These are phyloP conservation scores for Juglanconis oblonga DNA, from an alignment of 2,329 filamentous ascomycete species.

Conservation along the genomic window DNA sequence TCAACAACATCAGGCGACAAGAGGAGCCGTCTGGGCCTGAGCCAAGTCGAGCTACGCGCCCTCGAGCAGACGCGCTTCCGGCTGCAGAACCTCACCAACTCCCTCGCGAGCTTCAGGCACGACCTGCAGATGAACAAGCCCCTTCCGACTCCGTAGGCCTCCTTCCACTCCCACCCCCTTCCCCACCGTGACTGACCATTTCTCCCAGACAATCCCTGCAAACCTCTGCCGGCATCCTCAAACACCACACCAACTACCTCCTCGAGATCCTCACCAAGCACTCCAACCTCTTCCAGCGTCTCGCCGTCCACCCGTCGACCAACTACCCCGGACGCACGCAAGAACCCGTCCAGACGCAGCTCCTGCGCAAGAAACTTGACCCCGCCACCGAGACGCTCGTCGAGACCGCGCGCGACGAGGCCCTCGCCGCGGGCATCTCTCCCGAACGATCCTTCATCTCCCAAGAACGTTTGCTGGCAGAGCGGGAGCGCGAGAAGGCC, in stretches of 20 bases:
- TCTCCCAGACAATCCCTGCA: conserved; percentile 63
- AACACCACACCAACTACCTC: conserved; percentile 66
- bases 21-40: conserved; percentile 43
- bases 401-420: conserved; percentile 55
- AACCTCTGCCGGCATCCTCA: conserved; percentile 68
- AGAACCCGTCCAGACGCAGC: conserved; percentile 61
- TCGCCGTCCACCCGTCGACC: conserved; percentile 73
- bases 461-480: conserved; percentile 53
- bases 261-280: conserved; percentile 64
- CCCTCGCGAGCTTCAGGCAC: conserved; percentile 60
- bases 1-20: not conserved
- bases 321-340: conserved; percentile 70
- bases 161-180: not conserved
- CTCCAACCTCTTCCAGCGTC: conserved; percentile 62
- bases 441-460: conserved; percentile 24
- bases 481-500: conserved; percentile 26
- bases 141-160: conserved; percentile 62
- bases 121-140: conserved; percentile 62
- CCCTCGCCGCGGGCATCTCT: conserved; percentile 31
- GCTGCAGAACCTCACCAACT: conserved; percentile 66
- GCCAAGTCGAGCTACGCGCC: conserved; percentile 60
- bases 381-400: conserved; percentile 74
- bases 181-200: not conserved
- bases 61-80: conserved; percentile 70
- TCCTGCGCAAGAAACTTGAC: conserved; percentile 82